Percentiles rank a stretch among this genome's conserved stretches.
Conservation (phyloP, 257 asterid genomes). For the Primulina eburnea region DNA sequence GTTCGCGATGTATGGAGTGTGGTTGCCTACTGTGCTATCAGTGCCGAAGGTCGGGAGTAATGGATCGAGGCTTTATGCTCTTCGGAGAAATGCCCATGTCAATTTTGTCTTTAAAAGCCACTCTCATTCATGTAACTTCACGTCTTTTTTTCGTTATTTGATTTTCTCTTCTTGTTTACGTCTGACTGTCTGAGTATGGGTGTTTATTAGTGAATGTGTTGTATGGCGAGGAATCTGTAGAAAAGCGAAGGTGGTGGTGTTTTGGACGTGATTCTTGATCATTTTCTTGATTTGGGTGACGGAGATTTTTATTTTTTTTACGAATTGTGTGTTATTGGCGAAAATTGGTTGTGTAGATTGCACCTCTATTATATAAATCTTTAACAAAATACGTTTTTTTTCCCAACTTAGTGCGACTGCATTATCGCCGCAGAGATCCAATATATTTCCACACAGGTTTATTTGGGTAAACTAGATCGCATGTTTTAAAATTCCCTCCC, state of each 20-base stretch:
- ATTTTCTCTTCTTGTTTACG: not conserved
- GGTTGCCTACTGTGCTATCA: slow-evolving; percentile 56
- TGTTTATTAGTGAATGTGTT: not conserved
- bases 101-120: slow-evolving; percentile 36
- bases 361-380: not conserved
- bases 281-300: not conserved
- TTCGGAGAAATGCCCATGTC: slow-evolving; percentile 31
- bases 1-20: slow-evolving; percentile 57
- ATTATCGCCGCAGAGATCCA: not conserved
- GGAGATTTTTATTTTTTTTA: not conserved
- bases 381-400: slow-evolving; percentile 1
- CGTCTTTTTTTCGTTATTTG: not conserved
- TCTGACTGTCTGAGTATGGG: not conserved
- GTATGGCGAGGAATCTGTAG: not conserved
- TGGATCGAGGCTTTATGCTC: slow-evolving; percentile 34
- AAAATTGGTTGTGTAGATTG: not conserved
- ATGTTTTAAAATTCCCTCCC: not conserved
- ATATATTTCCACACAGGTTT: not conserved
- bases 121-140: slow-evolving; percentile 41
- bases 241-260: not conserved
- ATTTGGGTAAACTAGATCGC: not conserved
- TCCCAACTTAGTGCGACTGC: not conserved
- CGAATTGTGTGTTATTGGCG: not conserved
- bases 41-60: slow-evolving; percentile 33
- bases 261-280: not conserved